Evolutionary conservation across 2,329 filamentous ascomycete species (phyloP).

Genomic region (Chaetomium globosum): DNA sequence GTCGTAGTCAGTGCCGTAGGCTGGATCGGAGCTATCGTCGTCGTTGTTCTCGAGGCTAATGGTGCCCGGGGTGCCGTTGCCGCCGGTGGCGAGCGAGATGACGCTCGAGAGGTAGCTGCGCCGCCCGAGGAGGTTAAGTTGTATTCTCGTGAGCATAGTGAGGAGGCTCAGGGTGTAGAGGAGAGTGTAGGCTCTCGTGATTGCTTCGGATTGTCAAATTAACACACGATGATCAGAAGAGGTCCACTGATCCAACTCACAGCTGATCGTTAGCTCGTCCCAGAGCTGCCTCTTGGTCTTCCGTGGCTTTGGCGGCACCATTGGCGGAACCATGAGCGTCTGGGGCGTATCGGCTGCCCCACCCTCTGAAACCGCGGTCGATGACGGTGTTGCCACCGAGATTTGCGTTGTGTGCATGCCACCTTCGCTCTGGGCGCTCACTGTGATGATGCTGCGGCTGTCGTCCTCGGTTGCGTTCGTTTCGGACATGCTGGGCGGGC

Average conservation of each 20-base stretch:
- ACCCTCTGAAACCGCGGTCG: constrained; percentile 39
- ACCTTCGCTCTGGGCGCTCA: constrained; percentile 76
- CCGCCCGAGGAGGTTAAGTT: constrained; percentile 93
- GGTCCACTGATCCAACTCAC: constrained; percentile 48
- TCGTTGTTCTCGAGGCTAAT: constrained; percentile 94
- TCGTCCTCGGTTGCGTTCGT: constrained; percentile 84
- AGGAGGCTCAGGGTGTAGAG: constrained; percentile 89
- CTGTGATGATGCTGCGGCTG: constrained; percentile 65
- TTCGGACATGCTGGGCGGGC: constrained; percentile 63
- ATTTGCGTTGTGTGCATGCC: constrained; percentile 82
- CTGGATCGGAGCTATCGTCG: constrained; percentile 79
- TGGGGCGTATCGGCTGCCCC: constrained; percentile 36
- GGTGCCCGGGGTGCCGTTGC: constrained; percentile 62
- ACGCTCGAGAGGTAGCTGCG: constrained; percentile 96
- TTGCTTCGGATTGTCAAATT: constrained; percentile 57
- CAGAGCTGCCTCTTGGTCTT: constrained; percentile 92
- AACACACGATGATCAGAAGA: constrained; percentile 13
- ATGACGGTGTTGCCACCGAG: constrained; percentile 56
- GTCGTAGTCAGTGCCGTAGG: constrained; percentile 91
- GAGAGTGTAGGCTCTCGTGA: constrained; percentile 87
- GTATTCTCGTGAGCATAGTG: constrained; percentile 88
- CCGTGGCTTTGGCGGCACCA: constrained; percentile 50
- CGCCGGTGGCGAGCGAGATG: constrained; percentile 80
- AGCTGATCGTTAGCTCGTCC: constrained; percentile 96
- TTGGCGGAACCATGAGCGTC: constrained; percentile 44